Conservation (phyloP, 2,329 filamentous ascomycete genomes). For the Diaporthe caulivora region DNA sequence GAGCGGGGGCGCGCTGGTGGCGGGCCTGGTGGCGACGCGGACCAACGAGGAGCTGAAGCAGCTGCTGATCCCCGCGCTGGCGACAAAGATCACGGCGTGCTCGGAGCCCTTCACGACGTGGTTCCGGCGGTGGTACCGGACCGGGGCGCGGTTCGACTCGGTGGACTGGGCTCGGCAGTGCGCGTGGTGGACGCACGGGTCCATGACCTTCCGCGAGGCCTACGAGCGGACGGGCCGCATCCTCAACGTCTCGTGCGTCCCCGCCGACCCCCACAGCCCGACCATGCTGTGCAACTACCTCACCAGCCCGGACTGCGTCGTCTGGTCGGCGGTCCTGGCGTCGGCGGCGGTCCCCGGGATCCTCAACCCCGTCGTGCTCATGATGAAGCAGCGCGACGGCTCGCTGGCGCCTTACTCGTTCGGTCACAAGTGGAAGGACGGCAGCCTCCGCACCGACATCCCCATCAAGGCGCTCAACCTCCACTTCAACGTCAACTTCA, state of each 20-base stretch:
- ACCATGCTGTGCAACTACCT: constrained; percentile 95
- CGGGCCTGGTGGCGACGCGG: constrained; percentile 86
- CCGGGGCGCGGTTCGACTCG: constrained; percentile 93
- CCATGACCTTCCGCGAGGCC: constrained; percentile 93
- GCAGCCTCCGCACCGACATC: constrained; percentile 92
- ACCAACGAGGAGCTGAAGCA: constrained; percentile 92
- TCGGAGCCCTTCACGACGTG: constrained; percentile 82
- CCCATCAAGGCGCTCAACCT: constrained; percentile 93
- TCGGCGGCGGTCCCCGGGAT: constrained; percentile 97
- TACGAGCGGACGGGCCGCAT: constrained; percentile 95
- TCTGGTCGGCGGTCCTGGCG: constrained; percentile 96
- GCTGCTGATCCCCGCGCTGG: constrained; percentile 88
- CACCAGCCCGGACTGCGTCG: constrained; percentile 95
- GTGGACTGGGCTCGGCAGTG: constrained; percentile 89
- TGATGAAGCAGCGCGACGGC: constrained; percentile 86
- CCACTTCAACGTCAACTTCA: constrained; percentile 99
- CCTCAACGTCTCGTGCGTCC: constrained; percentile 95
- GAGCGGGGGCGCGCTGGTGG: constrained; percentile 91
- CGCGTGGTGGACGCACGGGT: constrained; percentile 91
- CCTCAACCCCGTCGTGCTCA: constrained; percentile 92
- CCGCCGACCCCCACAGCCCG: constrained; percentile 92
- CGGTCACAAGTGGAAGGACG: constrained; percentile 99
- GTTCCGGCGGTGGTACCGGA: constrained; percentile 88
- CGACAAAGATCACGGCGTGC: constrained; percentile 86
- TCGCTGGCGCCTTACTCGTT: constrained; percentile 91